These are phyloP conservation scores for Rhynchospora tenuis DNA, from an alignment of 176 grass and related monocot species.

Conservation along the genomic window DNA sequence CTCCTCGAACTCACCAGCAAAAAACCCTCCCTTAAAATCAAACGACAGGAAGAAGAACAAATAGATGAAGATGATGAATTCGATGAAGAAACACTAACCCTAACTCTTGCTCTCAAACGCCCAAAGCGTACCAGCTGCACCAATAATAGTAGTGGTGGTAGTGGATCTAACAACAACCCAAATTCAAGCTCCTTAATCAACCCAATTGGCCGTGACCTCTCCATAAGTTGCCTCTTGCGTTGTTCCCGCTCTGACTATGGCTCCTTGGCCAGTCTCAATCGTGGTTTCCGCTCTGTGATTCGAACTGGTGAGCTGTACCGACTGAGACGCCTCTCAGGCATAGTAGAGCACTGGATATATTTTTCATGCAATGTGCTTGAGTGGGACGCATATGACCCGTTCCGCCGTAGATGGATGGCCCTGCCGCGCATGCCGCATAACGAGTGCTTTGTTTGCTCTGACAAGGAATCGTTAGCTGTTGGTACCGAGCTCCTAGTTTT, in stretches of 20 bases:
- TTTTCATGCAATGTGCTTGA: conserved; percentile 87
- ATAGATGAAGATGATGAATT: conserved; percentile 4
- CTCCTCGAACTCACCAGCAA: conserved; percentile 74
- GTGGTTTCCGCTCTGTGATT: conserved; percentile 56
- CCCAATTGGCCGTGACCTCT: conserved; percentile 72
- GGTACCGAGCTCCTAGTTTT: conserved; percentile 95
- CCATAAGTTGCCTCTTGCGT: conserved; percentile 71
- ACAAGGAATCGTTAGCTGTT: conserved; percentile 90
- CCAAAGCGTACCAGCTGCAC: conserved; percentile 6
- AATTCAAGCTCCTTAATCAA: conserved; percentile 77
- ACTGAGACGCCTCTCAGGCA: conserved; percentile 52
- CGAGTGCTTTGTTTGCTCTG: conserved; percentile 85
- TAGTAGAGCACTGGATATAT: conserved; percentile 93
- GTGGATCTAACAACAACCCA: conserved; percentile 14
- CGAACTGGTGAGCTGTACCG: conserved; percentile 65
- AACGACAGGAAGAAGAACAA: background rate
- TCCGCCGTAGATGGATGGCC: conserved; percentile 65
- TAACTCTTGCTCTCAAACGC: conserved; percentile 21
- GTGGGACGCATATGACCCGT: conserved; percentile 95
- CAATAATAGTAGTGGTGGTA: conserved; percentile 16
- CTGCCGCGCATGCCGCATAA: conserved; percentile 89
- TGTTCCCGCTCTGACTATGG: conserved; percentile 82
- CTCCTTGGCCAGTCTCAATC: conserved; percentile 62
- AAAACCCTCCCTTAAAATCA: conserved; percentile 39
- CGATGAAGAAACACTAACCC: conserved; percentile 15